These are phyloP conservation scores for Suillus ampliporus DNA, from an alignment of 768 basidiomycete genomes.

Conservation along the genomic window DNA sequence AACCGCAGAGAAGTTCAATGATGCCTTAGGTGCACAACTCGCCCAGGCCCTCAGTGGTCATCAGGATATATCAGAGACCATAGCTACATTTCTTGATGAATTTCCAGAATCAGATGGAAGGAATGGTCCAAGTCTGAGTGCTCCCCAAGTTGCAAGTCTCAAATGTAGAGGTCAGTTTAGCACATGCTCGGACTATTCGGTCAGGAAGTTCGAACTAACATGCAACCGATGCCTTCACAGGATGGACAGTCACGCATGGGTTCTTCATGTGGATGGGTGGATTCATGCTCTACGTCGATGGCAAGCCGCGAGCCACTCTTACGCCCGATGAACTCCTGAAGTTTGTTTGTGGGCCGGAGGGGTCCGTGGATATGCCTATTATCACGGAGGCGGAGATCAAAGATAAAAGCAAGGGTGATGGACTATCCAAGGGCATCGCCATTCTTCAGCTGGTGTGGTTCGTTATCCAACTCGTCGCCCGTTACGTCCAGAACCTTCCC, in stretches of 20 bases:
- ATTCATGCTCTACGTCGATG: conserved; percentile 18
- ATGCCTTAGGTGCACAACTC: background rate
- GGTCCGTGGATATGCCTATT: conserved; percentile 3
- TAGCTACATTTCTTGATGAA: background rate
- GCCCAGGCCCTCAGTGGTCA: background rate
- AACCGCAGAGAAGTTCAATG: background rate
- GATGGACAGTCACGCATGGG: conserved; percentile 19
- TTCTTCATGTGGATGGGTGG: conserved; percentile 30
- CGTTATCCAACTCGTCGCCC: conserved; percentile 33
- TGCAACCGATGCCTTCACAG: background rate
- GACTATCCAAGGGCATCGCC: conserved; percentile 41
- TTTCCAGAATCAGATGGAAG: background rate
- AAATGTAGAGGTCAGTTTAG: background rate
- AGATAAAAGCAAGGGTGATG: conserved; percentile 40
- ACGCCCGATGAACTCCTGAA: background rate
- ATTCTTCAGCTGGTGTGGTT: conserved; percentile 45
- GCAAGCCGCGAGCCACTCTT: conserved; percentile 9
- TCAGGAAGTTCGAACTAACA: background rate
- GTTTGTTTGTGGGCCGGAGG: background rate
- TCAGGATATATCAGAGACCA: too few species aligned
- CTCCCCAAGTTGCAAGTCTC: background rate
- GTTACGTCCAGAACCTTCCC: conserved; percentile 29
- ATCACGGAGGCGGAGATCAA: conserved; percentile 23
- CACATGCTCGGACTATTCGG: background rate
- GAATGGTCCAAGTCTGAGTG: background rate